Evolutionary conservation across 768 basidiomycete species (phyloP), one percentile per base, ranked within the genome.

Genomic region (Lentinula boryana): DNA sequence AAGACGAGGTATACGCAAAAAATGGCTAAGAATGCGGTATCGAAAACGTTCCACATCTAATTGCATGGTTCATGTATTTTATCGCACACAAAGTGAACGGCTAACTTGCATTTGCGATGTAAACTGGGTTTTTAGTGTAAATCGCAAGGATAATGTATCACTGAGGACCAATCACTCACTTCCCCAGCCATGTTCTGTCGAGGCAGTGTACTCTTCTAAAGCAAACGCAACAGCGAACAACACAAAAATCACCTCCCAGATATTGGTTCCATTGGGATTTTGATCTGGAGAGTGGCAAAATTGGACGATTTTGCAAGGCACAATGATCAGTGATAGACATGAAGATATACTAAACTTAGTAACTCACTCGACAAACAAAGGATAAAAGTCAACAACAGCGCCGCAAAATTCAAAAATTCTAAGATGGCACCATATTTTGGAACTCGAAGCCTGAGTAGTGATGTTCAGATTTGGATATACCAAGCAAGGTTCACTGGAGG

Each of bases 41-140:
- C 94, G 65, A 95, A 93, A 5, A 85, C 87, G 68, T 94, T 95
- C 94, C 94, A 96, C 64, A 95, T 85, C 91, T 95, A 65, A 56
- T 31, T 36, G 49, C 49, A 56, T 58, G 13, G 58, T 40, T 55
- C 51, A 59, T 41, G 44, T 16, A 48, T 56, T 13, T 23, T 21
- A 15, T 13, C 18, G 10, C 2, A 38, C 4, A n/a, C 48, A 15
- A 27, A n/a, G 9, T 5, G 36, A 64, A 63, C 60, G 7, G 23
- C 23, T 51, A n/a, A 44, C 67, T 68, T 69, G 91, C 91, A 68
- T 92, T 93, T 21, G 92, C 90, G 46, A 92, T 84, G 70, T 95
- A 95, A 57, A 95, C 92, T 82, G 64, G 59, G 63, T 10, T 61
- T 52, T 18, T 31, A 21, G 13, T 40, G 43, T 43, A 60, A 46